Percentiles rank a stretch among this genome's conserved stretches.
These are phyloP conservation scores for Ochetophila trinervis DNA, from an alignment of 306 rosid species.

Conservation along the genomic window DNA sequence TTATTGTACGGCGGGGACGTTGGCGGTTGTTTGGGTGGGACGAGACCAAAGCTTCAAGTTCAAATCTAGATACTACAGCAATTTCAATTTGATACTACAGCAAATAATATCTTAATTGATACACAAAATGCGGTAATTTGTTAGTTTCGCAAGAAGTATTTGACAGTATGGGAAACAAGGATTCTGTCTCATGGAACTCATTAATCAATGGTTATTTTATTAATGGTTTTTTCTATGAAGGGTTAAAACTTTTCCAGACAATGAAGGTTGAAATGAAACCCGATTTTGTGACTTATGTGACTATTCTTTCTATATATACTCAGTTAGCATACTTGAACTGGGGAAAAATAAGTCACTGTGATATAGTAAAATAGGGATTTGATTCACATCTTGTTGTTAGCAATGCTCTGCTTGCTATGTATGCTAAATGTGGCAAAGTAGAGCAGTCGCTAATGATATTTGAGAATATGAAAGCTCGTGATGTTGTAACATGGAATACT, in stretches of 20 bases:
- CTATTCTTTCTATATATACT: constrained; percentile 17
- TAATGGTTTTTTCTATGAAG: constrained; percentile 22
- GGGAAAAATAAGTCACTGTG: constrained; percentile 32
- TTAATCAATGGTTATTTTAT: constrained; percentile 45
- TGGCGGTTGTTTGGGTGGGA: no score
- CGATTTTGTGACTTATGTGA: constrained; percentile 30
- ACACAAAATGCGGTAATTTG: constrained; percentile 50
- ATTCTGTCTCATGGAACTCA: constrained; percentile 56
- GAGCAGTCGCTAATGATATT: constrained; percentile 19
- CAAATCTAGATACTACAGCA: no score
- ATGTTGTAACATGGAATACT: constrained; percentile 38
- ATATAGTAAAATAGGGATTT: constrained; percentile 28
- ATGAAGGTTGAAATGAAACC: constrained; percentile 28
- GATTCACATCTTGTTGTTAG: constrained; percentile 19
- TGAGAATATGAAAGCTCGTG: constrained; percentile 29
- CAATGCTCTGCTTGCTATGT: constrained; percentile 34
- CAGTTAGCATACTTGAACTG: constrained; percentile 17
- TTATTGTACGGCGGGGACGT: no score
- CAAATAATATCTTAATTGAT: constrained; percentile 39
- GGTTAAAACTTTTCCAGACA: constrained; percentile 24
- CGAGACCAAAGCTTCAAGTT: no score
- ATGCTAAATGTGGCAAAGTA: constrained; percentile 36
- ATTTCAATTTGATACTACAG: constrained; percentile 35
- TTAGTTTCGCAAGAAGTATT: constrained; percentile 47
- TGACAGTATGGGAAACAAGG: constrained; percentile 38